Conservation (phyloP, 371 early-diverging fungal species). For the Mortierella sp. region DNA sequence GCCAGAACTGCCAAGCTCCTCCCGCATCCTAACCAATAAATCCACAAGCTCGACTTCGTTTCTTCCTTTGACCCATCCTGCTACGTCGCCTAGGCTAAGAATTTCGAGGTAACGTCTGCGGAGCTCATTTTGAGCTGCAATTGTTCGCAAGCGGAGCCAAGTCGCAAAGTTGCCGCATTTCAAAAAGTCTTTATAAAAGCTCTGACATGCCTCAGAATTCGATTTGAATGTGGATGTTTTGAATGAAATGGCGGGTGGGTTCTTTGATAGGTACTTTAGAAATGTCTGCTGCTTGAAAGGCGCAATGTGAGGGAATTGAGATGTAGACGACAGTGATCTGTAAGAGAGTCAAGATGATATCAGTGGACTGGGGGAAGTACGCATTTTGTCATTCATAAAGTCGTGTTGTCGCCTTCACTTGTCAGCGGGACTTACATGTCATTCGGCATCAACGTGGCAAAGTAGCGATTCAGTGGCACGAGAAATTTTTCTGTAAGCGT, state of each 20-base stretch:
- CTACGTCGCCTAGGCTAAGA: constrained; percentile 68
- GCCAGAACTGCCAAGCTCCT: constrained; percentile 64
- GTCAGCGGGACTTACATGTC: constrained; percentile 59
- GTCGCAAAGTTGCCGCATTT: constrained; percentile 96
- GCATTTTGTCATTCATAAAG: background rate
- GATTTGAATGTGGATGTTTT: constrained; percentile 55
- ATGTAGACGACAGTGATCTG: constrained; percentile 40
- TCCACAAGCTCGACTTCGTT: constrained; percentile 76
- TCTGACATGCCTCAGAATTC: constrained; percentile 61
- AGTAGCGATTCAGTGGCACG: constrained; percentile 94
- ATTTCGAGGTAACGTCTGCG: constrained; percentile 69
- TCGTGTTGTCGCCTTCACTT: too few species aligned
- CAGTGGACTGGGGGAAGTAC: background rate
- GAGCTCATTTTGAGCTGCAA: constrained; percentile 81
- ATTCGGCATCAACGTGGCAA: constrained; percentile 85
- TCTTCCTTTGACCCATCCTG: constrained; percentile 60
- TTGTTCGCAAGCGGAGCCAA: constrained; percentile 90
- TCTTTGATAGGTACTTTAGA: constrained; percentile 46
- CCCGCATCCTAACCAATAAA: constrained; percentile 67
- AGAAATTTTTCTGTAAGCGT: constrained; percentile 94
- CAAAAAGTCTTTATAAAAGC: constrained; percentile 90
- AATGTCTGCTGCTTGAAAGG: constrained; percentile 56
- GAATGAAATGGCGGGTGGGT: constrained; percentile 51
- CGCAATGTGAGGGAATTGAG: constrained; percentile 57
- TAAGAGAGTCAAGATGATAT: background rate